phyloP scores from a whole-genome alignment of 345 rosid genomes.

The Firmiana major region DNA sequence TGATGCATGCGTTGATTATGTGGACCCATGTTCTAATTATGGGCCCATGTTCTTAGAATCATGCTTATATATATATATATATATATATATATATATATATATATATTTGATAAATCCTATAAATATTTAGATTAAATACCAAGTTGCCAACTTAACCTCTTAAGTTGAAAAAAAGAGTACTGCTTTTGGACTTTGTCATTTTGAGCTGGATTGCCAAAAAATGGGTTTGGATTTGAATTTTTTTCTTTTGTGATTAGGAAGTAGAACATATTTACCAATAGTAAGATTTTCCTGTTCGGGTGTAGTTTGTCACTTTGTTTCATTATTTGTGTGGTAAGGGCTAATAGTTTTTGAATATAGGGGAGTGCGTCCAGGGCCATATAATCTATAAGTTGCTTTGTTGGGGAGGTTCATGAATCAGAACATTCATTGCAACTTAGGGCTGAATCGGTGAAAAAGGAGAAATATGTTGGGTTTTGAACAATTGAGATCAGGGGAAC shows the following conservation, averaged over 20 bases:
- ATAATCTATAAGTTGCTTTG: not conserved
- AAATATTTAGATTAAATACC: not conserved
- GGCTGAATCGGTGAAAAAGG: not conserved
- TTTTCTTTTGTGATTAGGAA: not conserved
- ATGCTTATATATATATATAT: not conserved
- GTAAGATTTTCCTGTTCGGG: not conserved
- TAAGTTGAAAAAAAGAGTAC: not conserved
- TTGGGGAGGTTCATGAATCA: constrained; percentile 9
- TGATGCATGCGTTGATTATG: not conserved
- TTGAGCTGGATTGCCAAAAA: not conserved
- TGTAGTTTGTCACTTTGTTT: not conserved
- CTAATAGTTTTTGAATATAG: not conserved
- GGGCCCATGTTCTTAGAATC: not conserved
- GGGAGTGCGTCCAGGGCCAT: constrained; percentile 8
- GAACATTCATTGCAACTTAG: constrained; percentile 9
- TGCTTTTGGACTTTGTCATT: not conserved
- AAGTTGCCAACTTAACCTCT: not conserved
- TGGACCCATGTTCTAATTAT: constrained; percentile 2
- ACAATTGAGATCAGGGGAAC: not conserved
- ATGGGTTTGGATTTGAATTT: not conserved
- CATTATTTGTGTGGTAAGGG: not conserved
- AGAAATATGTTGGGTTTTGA: constrained; percentile 2
- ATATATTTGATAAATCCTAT: not conserved
- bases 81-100: too few species aligned
- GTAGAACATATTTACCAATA: not conserved